Conservation (phyloP, 176 grass and related monocot genomes). For the sorghum (Sorghum bicolor) region DNA sequence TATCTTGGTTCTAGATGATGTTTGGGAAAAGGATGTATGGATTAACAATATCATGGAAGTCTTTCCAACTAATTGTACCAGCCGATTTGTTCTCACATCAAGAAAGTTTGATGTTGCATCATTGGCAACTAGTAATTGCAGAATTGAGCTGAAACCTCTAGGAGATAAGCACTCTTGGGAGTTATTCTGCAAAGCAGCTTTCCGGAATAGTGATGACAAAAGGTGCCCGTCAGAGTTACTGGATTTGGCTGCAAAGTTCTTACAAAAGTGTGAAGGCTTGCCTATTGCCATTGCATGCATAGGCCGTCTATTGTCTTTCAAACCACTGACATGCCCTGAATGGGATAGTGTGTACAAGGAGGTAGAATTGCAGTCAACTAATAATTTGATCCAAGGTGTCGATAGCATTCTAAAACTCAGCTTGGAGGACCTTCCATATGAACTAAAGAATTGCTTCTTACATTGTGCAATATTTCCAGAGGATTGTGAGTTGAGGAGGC, state of each 20-base stretch:
- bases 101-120: neutral
- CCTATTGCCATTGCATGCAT: slow-evolving; percentile 16
- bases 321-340: neutral
- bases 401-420: neutral
- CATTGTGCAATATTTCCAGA: slow-evolving; percentile 2
- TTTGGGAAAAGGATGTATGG: neutral
- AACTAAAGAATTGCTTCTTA: slow-evolving; percentile 11
- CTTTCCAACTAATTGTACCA: neutral
- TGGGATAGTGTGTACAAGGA: neutral
- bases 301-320: neutral
- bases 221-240: neutral
- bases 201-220: neutral
- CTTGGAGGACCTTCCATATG: slow-evolving; percentile 1
- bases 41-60: neutral
- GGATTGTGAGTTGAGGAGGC: neutral
- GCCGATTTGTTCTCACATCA: neutral
- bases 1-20: slow-evolving; percentile 8
- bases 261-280: neutral
- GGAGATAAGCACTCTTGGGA: neutral
- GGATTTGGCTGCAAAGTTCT: neutral
- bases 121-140: neutral
- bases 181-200: neutral
- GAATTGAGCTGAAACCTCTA: neutral
- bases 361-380: neutral
- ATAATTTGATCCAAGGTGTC: neutral